Evolutionary conservation across 306 rosid genomes (phyloP).

Genomic region (Gleditsia sinensis): DNA sequence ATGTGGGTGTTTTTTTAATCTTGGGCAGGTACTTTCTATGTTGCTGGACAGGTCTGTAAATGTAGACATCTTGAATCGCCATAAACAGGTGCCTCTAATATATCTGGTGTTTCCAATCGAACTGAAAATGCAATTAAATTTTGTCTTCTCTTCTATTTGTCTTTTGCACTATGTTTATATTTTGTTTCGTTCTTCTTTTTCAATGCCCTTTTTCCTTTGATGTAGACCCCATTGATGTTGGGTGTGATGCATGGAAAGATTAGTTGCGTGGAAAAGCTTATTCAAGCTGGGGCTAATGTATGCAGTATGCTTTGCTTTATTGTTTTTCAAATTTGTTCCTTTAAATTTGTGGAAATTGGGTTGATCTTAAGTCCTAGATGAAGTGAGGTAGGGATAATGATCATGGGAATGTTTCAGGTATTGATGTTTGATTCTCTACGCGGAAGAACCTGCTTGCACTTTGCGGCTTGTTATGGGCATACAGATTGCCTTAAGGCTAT

Average conservation of each 20-base stretch:
- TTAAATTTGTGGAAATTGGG: constrained; percentile 8
- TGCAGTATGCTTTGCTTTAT: constrained; percentile 36
- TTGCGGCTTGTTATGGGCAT: constrained; percentile 82
- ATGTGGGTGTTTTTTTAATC: constrained; percentile 36
- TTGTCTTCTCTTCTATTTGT: no score
- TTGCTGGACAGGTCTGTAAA: constrained; percentile 60
- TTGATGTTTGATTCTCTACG: constrained; percentile 83
- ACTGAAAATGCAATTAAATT: not conserved
- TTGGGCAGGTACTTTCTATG: constrained; percentile 62
- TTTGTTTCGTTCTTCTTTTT: no score
- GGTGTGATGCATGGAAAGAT: constrained; percentile 84
- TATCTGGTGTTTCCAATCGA: not conserved
- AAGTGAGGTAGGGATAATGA: no score
- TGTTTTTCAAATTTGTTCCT: not conserved
- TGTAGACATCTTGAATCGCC: constrained; percentile 69
- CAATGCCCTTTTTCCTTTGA: constrained; percentile 14
- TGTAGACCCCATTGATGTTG: constrained; percentile 85
- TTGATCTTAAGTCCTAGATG: no score
- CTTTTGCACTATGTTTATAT: no score
- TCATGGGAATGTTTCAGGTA: constrained; percentile 60
- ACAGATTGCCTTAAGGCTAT: constrained; percentile 75
- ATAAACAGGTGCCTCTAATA: constrained; percentile 59
- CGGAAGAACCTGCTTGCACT: constrained; percentile 85
- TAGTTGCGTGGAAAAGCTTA: constrained; percentile 63
- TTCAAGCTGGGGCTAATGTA: constrained; percentile 89